Conservation (phyloP, 2,329 filamentous ascomycete genomes). For the Cercospora beticola region DNA sequence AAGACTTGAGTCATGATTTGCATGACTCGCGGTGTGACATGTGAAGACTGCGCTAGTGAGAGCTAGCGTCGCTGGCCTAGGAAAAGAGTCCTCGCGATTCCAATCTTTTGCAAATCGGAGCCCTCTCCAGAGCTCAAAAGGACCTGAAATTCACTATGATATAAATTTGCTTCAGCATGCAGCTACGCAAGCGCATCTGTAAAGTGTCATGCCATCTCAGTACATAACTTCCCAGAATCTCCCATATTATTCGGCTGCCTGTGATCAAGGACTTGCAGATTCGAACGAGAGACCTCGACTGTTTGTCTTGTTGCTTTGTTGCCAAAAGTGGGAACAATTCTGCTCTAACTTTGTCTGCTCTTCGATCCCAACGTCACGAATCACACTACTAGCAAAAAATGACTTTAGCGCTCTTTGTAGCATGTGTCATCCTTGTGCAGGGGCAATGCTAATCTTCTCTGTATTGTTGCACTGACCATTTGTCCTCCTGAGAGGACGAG, state of each 20-base stretch:
- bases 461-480: slow-evolving; percentile 38
- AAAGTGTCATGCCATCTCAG: background rate
- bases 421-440: slow-evolving; percentile 51
- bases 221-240: background rate
- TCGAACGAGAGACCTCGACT: background rate
- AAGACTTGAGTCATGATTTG: background rate
- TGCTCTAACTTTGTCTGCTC: background rate
- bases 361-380: background rate
- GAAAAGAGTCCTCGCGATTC: background rate
- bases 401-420: slow-evolving; percentile 2
- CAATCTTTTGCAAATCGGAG: background rate
- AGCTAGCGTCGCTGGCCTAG: background rate
- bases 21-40: background rate
- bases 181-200: background rate
- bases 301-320: background rate
- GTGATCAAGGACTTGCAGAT: no score
- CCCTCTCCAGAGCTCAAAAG: background rate
- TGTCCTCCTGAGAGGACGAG: background rate
- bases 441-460: slow-evolving; percentile 56
- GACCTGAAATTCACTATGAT: background rate
- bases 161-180: background rate
- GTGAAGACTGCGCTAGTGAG: background rate
- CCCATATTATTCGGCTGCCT: no score
- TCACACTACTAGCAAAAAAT: background rate
- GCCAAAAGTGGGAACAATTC: background rate